These are phyloP conservation scores for Apostasia shenzhenica DNA, from an alignment of 106 monocot species.

Conservation along the genomic window DNA sequence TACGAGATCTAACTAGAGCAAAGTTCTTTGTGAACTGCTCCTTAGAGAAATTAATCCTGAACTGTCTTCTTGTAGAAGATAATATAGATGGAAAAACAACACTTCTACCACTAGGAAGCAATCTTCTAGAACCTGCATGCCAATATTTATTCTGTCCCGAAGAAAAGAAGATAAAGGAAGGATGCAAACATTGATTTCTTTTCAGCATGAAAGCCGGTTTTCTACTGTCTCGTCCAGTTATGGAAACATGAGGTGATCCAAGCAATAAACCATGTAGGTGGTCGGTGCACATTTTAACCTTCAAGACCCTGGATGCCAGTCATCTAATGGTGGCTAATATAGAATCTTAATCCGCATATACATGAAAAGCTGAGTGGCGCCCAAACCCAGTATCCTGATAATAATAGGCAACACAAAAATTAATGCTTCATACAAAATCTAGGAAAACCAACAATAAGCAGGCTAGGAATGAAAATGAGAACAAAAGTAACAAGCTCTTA, in stretches of 20 bases:
- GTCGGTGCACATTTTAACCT: constrained; percentile 33
- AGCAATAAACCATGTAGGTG: constrained; percentile 30
- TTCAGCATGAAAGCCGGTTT: constrained; percentile 7
- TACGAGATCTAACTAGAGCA: constrained; percentile 29
- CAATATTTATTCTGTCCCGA: constrained; percentile 14
- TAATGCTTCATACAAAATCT: too few species aligned
- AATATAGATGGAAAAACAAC: constrained; percentile 14
- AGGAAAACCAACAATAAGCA: too few species aligned
- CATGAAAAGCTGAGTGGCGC: constrained; percentile 1
- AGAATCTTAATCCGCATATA: constrained; percentile 45
- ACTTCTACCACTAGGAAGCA: neutral
- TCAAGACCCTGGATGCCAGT: neutral
- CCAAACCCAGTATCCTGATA: too few species aligned
- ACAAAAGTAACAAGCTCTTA: too few species aligned
- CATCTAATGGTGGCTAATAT: constrained; percentile 64
- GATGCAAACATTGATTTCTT: constrained; percentile 4
- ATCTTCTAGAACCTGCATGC: constrained; percentile 3
- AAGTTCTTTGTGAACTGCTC: constrained; percentile 36
- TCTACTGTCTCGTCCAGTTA: constrained; percentile 11
- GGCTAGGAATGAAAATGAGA: too few species aligned
- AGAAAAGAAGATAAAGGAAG: constrained; percentile 14
- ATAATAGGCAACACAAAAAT: too few species aligned
- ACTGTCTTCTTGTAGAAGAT: constrained; percentile 11
- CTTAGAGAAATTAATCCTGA: constrained; percentile 36
- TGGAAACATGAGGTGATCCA: constrained; percentile 32